These are phyloP conservation scores for Ophiocordyceps sinensis DNA, from an alignment of 2,329 filamentous ascomycete species.

Conservation along the genomic window DNA sequence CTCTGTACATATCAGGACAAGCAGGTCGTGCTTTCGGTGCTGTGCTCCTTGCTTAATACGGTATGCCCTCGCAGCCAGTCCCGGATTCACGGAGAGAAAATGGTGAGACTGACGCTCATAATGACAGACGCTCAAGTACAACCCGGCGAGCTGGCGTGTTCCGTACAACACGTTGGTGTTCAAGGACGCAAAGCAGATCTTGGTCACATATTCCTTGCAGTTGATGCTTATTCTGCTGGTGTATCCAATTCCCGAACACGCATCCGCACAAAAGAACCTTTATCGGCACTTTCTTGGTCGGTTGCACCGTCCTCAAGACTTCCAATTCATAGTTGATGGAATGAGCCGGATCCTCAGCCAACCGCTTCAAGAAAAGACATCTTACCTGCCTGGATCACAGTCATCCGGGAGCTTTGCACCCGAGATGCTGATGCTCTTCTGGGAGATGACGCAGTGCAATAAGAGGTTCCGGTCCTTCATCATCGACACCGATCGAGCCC, in stretches of 20 bases:
- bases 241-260: slow-evolving; percentile 74
- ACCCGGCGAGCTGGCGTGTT: slow-evolving; percentile 83
- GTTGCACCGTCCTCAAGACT: slow-evolving; percentile 85
- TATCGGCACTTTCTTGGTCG: slow-evolving; percentile 87
- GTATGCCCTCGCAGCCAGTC: slow-evolving; percentile 30
- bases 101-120: slow-evolving; percentile 2
- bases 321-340: slow-evolving; percentile 91
- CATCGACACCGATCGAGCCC: slow-evolving; percentile 83
- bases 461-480: slow-evolving; percentile 94
- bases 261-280: slow-evolving; percentile 65
- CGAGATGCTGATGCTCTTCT: slow-evolving; percentile 93
- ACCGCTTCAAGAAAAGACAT: slow-evolving; percentile 74
- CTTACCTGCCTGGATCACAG: slow-evolving; percentile 78
- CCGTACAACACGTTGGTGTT: slow-evolving; percentile 89
- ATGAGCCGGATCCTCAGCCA: slow-evolving; percentile 89
- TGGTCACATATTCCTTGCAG: slow-evolving; percentile 86
- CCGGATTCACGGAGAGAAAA: neutral
- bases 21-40: slow-evolving; percentile 73
- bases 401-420: slow-evolving; percentile 74
- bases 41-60: slow-evolving; percentile 91
- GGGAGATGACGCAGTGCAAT: slow-evolving; percentile 95
- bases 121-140: slow-evolving; percentile 79
- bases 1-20: slow-evolving; percentile 80
- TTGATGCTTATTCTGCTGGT: slow-evolving; percentile 73
- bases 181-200: slow-evolving; percentile 76